Percentiles rank a stretch among this genome's conserved stretches.
Evolutionary conservation across 768 basidiomycete species (phyloP).

Genomic region (Trametes punicea): DNA sequence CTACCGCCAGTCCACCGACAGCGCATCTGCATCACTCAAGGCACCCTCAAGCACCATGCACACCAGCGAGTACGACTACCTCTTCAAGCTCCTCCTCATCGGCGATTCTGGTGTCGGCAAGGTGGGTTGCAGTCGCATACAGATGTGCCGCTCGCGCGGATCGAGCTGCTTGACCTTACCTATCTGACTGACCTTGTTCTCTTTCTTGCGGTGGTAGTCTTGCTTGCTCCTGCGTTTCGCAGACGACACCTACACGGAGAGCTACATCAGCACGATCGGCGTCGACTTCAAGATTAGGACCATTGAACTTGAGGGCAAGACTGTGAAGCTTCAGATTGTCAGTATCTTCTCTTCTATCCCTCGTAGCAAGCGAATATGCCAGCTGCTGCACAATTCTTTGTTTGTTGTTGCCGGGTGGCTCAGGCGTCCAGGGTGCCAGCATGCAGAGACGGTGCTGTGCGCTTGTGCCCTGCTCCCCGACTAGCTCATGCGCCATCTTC

Average conservation of each 20-base stretch:
- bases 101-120: slow-evolving; percentile 96
- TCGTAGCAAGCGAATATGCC: not conserved
- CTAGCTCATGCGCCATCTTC: too few relatives aligned
- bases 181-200: not conserved
- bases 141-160: slow-evolving; percentile 1
- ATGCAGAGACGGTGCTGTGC: slow-evolving; percentile 4
- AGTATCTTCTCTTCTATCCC: slow-evolving; percentile 33
- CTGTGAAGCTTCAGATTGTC: slow-evolving; percentile 97
- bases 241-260: slow-evolving; percentile 97
- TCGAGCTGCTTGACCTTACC: not conserved
- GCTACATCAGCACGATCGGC: slow-evolving; percentile 96
- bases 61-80: slow-evolving; percentile 92
- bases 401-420: not conserved
- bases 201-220: slow-evolving; percentile 51
- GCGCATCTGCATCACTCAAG: slow-evolving; percentile 11
- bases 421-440: not conserved
- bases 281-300: slow-evolving; percentile 99
- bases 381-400: not conserved
- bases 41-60: slow-evolving; percentile 54
- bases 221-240: slow-evolving; percentile 89
- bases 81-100: slow-evolving; percentile 94
- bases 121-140: slow-evolving; percentile 37
- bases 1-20: slow-evolving; percentile 2
- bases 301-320: slow-evolving; percentile 98
- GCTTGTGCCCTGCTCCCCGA: not conserved